phyloP scores from a whole-genome alignment of 148 eudicot species.

The Linanthus parryae region DNA sequence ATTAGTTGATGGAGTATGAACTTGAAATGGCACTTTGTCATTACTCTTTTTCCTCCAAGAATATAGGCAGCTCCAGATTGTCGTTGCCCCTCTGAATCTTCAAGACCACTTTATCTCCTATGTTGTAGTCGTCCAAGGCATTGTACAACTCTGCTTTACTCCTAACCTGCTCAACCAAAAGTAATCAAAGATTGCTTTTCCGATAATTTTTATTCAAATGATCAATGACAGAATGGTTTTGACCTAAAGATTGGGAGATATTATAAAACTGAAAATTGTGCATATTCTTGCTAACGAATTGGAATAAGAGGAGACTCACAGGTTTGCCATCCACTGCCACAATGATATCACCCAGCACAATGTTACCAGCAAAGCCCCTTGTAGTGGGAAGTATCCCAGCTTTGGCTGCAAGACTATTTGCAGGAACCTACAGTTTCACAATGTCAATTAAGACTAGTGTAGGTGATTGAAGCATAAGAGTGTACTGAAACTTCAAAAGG shows the following conservation, averaged over 20 bases:
- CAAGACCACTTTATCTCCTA: conserved; percentile 67
- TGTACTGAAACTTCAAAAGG: neutral
- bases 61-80: conserved; percentile 57
- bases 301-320: conserved; percentile 38
- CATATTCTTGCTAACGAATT: no score
- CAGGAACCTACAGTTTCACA: conserved; percentile 58
- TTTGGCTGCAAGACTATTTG: conserved; percentile 83
- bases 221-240: no score
- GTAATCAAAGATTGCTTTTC: neutral
- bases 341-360: conserved; percentile 85
- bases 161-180: conserved; percentile 48
- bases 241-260: no score
- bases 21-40: neutral
- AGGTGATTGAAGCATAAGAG: neutral
- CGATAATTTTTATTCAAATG: no score
- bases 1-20: neutral
- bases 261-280: no score
- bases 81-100: conserved; percentile 63
- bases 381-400: conserved; percentile 85
- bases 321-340: conserved; percentile 68
- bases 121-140: conserved; percentile 65
- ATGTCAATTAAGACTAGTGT: neutral
- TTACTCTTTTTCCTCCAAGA: conserved; percentile 53
- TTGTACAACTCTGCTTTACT: conserved; percentile 70
- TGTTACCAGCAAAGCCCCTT: conserved; percentile 96